Conservation (phyloP, 164 flowering plant genomes). For the Vitis rupestris region DNA sequence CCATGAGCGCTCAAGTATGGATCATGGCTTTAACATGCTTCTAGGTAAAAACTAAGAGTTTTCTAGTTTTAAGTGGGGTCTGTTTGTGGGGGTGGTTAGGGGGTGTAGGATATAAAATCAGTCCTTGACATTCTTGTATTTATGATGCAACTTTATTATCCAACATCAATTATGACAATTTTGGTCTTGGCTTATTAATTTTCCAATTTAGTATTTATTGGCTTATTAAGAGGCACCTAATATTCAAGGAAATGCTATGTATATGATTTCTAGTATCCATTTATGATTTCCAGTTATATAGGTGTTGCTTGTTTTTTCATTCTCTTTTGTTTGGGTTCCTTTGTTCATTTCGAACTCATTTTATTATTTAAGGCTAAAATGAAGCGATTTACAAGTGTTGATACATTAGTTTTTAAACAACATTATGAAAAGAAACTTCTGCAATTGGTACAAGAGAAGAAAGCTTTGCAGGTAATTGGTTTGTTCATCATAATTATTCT, state of each 20-base stretch:
- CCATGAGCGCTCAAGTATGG: too few species aligned
- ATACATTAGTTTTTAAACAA: constrained; percentile 78
- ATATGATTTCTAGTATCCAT: too few species aligned
- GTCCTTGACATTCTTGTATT: background rate
- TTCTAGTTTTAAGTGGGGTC: too few species aligned
- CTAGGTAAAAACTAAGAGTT: too few species aligned
- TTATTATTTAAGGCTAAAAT: constrained; percentile 78
- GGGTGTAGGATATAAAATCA: too few species aligned
- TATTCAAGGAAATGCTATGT: background rate
- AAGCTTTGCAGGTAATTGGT: constrained; percentile 55
- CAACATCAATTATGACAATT: background rate
- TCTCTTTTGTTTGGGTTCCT: background rate
- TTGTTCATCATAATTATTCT: background rate
- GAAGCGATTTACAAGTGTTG: constrained; percentile 64
- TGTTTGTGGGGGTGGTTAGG: too few species aligned
- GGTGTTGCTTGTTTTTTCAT: background rate
- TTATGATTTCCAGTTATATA: background rate
- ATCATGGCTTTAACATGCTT: too few species aligned
- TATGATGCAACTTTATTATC: background rate
- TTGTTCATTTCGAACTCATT: constrained; percentile 10
- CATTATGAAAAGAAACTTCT: constrained; percentile 93
- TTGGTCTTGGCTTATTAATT: background rate
- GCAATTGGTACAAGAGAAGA: constrained; percentile 87
- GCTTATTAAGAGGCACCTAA: background rate
- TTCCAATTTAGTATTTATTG: background rate